phyloP scores from a whole-genome alignment of 2,329 filamentous ascomycete species.

The Leptodontidium sp. region DNA sequence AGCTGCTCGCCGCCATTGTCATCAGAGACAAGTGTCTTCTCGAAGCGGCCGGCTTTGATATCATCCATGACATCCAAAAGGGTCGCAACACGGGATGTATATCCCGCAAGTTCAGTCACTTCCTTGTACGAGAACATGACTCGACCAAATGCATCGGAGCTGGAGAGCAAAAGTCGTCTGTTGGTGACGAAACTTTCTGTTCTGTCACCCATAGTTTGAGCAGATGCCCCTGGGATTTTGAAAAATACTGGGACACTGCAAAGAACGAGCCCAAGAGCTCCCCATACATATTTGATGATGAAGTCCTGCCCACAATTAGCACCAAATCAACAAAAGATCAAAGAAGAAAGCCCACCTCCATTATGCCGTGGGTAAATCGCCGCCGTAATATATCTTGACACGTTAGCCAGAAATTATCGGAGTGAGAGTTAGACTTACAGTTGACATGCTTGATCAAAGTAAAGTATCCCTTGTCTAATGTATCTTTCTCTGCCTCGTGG shows the following conservation, averaged over 20 bases:
- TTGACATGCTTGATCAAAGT: constrained; percentile 99
- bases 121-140: constrained; percentile 99
- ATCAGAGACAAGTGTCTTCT: constrained; percentile 95
- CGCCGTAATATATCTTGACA: constrained; percentile 77
- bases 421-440: constrained; percentile 38
- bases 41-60: constrained; percentile 86
- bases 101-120: constrained; percentile 93
- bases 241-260: constrained; percentile 97
- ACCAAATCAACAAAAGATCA: neutral
- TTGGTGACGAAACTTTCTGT: constrained; percentile 91
- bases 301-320: constrained; percentile 66
- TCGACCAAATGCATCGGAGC: constrained; percentile 93
- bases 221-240: constrained; percentile 76
- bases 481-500: constrained; percentile 94
- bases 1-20: constrained; percentile 84
- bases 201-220: constrained; percentile 70
- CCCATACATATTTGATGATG: constrained; percentile 99
- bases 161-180: constrained; percentile 86
- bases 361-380: constrained; percentile 96
- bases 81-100: constrained; percentile 90
- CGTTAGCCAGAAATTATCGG: constrained; percentile 5
- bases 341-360: constrained; percentile 65
- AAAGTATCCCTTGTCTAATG: constrained; percentile 97
- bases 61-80: constrained; percentile 95
- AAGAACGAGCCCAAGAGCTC: constrained; percentile 86